Base-by-base conservation (phyloP, 2,329 filamentous ascomycete species). In the Scleromitrula shiraiana region DNA sequence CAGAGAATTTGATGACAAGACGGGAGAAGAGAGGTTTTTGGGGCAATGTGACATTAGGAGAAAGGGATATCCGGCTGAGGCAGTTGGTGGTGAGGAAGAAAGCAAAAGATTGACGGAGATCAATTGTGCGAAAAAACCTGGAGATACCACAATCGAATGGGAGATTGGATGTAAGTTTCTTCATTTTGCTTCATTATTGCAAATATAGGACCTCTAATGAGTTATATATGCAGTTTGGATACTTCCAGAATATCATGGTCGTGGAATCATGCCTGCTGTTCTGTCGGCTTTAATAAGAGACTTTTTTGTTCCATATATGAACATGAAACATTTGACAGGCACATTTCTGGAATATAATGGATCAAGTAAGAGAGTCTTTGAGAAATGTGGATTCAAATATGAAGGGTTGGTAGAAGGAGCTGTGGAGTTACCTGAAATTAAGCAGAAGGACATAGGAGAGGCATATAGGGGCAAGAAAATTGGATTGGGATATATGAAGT, bases 371-470 rank as follows among this genome's bases (percentile, higher is more conserved):
- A 44, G 43, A 12, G 50, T 50, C 10, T 48, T 53, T 30, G 50
- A 53, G n/a, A 53, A 53, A 15, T 43, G 42, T 41, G 50, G 50
- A 7, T 53, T 53, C 37, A 35, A n/a, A 7, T 43, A 35, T 37
- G 32, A 27, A 8, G 40, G 38, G 12, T 22, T 38, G 24, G 35
- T 24, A 6, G 20, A 40, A 19, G 36, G 12, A 5, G 36, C 41
- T 1, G 27, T 41, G 10, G 27, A 10, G 7, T 5, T 46, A 5
- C 33, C 29, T 5, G 27, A 33, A 17, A 29, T 24, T 5, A 46
- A 46, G 12, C 6, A 7, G 36, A 12, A 2, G 15, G 26, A 37
- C 1, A 19, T 46, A 17, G 3, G 7, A 6, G 35, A 7, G 12
- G 27, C 24, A 17, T 14, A 20, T 29, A 22, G 35, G 3, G 9